These are phyloP conservation scores for Apodospora peruviana DNA, from an alignment of 495 filamentous ascomycete genomes.

Conservation along the genomic window DNA sequence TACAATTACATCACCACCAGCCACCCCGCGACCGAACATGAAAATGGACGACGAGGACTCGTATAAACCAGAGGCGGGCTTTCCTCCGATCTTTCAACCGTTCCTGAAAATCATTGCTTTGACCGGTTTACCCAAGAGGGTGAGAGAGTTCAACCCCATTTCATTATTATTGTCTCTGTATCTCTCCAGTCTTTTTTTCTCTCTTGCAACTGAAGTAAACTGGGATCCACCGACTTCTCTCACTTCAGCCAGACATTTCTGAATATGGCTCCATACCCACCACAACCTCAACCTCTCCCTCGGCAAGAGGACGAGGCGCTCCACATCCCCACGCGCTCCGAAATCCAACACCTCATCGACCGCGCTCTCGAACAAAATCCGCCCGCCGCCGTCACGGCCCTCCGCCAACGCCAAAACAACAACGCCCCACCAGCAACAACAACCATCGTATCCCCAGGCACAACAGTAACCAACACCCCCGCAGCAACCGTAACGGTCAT, in stretches of 20 bases:
- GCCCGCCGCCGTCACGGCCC: conserved; percentile 3
- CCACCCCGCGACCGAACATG: not conserved
- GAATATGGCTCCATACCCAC: not conserved
- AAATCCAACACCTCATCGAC: conserved; percentile 2
- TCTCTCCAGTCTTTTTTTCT: not conserved
- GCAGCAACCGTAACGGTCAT: conserved; percentile 11
- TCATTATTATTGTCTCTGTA: not conserved
- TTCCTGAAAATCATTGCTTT: not conserved
- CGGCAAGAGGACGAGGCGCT: not conserved
- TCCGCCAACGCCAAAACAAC: conserved; percentile 8
- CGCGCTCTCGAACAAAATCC: not conserved
- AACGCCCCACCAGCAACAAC: too few species aligned
- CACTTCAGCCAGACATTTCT: too few species aligned
- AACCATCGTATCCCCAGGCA: not conserved
- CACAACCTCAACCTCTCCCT: conserved; percentile 7
- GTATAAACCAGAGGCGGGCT: not conserved
- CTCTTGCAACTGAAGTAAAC: too few species aligned
- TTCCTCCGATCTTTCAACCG: not conserved
- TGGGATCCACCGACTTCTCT: too few species aligned
- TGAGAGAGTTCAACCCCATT: not conserved
- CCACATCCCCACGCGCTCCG: not conserved
- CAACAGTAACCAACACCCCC: not conserved
- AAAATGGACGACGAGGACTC: not conserved
- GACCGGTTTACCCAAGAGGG: too few species aligned
- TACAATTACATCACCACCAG: conserved; percentile 18